Conservation (phyloP, 192 early-diverging fungal species). For the Umbelopsis vinacea region DNA sequence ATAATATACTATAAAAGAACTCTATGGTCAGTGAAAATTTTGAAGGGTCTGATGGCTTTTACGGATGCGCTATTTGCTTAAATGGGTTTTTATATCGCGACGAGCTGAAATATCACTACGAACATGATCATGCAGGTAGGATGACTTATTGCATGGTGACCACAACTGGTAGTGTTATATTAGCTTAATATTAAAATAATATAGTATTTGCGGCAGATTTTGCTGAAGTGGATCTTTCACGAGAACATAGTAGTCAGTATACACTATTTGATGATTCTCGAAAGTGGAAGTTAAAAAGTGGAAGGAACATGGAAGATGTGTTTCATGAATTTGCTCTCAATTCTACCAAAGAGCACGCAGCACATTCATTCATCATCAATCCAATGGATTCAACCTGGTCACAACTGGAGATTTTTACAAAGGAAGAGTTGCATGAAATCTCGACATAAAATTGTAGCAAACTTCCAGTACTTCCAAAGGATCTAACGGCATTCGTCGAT, state of each 20-base stretch:
- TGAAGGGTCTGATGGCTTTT: too few relatives aligned
- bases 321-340: neutral
- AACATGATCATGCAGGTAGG: too few relatives aligned
- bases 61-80: too few relatives aligned
- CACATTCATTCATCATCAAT: neutral
- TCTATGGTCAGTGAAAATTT: too few relatives aligned
- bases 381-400: neutral
- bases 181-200: neutral
- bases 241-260: neutral
- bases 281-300: neutral
- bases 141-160: too few relatives aligned
- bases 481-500: neutral
- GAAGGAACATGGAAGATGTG: neutral
- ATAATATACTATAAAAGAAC: too few relatives aligned
- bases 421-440: neutral
- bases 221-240: neutral
- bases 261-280: neutral
- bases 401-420: neutral
- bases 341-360: neutral
- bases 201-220: neutral
- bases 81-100: too few relatives aligned
- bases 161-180: too few relatives aligned
- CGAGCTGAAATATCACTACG: too few relatives aligned
- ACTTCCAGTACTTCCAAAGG: neutral
- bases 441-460: neutral